Evolutionary conservation across 768 basidiomycete genomes (phyloP), one percentile per base, ranked within the genome.

Genomic region (Rhodotorula diobovata): DNA sequence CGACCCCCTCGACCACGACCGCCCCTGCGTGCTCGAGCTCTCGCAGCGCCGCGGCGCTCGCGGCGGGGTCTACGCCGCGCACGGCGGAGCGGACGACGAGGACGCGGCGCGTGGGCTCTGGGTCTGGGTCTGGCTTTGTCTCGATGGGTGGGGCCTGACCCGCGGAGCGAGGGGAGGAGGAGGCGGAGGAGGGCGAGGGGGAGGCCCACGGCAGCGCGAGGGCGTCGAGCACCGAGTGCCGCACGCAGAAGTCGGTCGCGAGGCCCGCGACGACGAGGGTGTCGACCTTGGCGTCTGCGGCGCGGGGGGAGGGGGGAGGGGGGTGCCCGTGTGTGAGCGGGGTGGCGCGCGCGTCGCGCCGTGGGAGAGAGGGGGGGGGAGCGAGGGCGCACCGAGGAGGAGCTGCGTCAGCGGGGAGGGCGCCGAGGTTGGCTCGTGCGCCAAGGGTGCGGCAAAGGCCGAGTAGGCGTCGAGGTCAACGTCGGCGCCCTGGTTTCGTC

Each of bases 181-280:
- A 7, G 41, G 18, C 41, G 41, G 11, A 43, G 32, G 30, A 34
- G 54, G 28, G 10, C 32, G n/a, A 11, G 14, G 6, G n/a, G 8
- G 43, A 4, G 21, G n/a, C 11, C 55, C 7, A 46, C 81, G 82
- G 61, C 41, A 7, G 80, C 16, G 43, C 35, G 11, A 71, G 73
- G 4, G 70, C 69, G 1, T 43, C 46, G 28, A 63, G 50, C 4
- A 66, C 67, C 7, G 86, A 85, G 61, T 77, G 82, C 70, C 85
- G 84, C 70, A 91, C 89, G 73, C 90, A 93, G 78, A 86, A 90
- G 76, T 92, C 91, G 4, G 89, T 86, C 30, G 91, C 90, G 45
- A 93, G 80, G 1, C 82, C 82, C 2, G 84, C 84, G 48, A 90
- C 79, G 65, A 86, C 87, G 28, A 92, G 80, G 66, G 87, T 85